Base-by-base conservation (phyloP, 164 flowering plant genomes). In the Euptelea pleiosperma region DNA sequence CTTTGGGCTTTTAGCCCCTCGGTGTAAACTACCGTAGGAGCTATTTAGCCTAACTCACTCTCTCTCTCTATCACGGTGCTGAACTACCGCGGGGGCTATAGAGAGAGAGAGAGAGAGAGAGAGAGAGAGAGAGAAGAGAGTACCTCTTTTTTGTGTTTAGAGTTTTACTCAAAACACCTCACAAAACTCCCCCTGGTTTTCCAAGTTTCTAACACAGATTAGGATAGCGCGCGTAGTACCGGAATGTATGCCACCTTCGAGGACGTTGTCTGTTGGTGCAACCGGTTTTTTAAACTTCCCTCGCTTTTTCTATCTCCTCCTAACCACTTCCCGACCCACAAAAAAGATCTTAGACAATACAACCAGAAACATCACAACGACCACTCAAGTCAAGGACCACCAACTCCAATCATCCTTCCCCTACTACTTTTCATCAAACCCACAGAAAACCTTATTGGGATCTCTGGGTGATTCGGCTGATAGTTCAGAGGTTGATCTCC, bases 241-340 rank as follows among this genome's bases (percentile, higher is more conserved):
- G 6, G 18, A 25, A 34, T 37, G 26, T 35, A 47, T 64, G 58
- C 65, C 12, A 33, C 43, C 31, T 6, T 18, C 16, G 9, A 57
- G 31, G 48, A 29, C 12, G 18, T 26, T 28, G 30, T 19, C 57
- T 36, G 62, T 50, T 49, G 16, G 29, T 65, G 16, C 28, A 2
- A 49, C 12, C 16, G 36, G 37, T 22, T 16, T 55, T 60, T 43
- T 15, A 39, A 67, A 48, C 4, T 41, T 67, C 57, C 65, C 61
- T 10, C 52, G 26, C 47, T 12, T 42, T 65, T 59, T 25, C 29
- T 5, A 22, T 31, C 25, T 28, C 12, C 31, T 22, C 30, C 37
- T 19, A 12, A n/a, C 11, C 11, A 19, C 29, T 18, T 18, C 50
- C 6, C 19, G 11, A 29, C 8, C 42, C 19, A 7, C 34, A 14